Base-by-base conservation (phyloP, 1,284 basidiomycete species). In the Athelia sp. region DNA sequence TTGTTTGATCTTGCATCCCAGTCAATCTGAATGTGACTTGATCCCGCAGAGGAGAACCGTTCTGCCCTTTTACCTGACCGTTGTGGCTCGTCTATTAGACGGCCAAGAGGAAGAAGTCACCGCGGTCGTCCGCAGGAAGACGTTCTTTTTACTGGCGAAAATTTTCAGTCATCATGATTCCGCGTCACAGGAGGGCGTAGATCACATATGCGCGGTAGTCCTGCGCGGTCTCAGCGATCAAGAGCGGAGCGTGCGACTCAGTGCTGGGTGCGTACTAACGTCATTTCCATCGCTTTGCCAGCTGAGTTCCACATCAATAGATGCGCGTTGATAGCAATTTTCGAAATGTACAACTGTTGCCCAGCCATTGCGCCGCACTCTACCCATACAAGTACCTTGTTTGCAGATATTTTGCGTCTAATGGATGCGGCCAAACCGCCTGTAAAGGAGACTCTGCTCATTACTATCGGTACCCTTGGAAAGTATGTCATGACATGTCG, bases 401-500 rank as follows among this genome's bases (percentile, higher is more conserved):
- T 82, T 55, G 64, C 65, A 22, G 66, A 67, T 22, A 64, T 88
- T 4, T 74, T 79, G 56, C 64, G 67, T 13, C 59, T 79, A 4
- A 69, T 84, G 45, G 73, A 75, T 26, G 60, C 51, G 2, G 62
- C 66, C 4, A 75, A 70, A 53, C 64, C 74, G 48, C 62, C 71
- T 4, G 63, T 78, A 8, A 77, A 75, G 55, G 87, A 90, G 60
- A 84, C 83, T 0, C 62, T 79, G 1, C 60, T 88, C 10, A 69
- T 86, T 2, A 75, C 78, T 19, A 68, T 84, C 4, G 84, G 85
- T 22, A 62, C 66, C 8, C 74, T 87, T 48, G 87, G 81, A 61
- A 79, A 71, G 88, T 88, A 54, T 58, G 82, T 13, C 14, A 34
- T 24, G 10, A 19, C 21, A 38, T 50, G 18, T n/a, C 47, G 23